These are phyloP conservation scores for Chaetomiaceae sp. DNA, from an alignment of 2,329 filamentous ascomycete species.

Conservation along the genomic window DNA sequence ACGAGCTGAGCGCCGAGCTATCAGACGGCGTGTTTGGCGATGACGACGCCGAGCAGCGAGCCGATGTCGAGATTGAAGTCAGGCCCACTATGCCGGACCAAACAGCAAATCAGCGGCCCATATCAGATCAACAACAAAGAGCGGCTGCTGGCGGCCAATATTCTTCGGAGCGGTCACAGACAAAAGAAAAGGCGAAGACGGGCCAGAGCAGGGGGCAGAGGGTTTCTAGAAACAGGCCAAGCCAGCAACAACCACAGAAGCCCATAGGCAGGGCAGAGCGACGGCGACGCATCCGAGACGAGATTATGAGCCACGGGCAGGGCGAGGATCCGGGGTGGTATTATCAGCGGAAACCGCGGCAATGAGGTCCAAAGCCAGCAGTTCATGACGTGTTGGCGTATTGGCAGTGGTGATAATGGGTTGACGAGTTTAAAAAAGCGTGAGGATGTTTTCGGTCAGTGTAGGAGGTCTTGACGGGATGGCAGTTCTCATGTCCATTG, in stretches of 20 bases:
- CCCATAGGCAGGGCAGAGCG: conserved; percentile 48
- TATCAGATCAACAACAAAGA: background rate
- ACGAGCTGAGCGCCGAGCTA: conserved; percentile 39
- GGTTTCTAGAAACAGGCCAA: background rate
- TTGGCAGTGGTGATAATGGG: conserved; percentile 41
- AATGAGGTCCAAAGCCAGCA: too few species aligned
- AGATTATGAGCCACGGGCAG: conserved; percentile 44
- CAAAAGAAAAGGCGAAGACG: background rate
- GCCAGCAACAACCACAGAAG: conserved; percentile 34
- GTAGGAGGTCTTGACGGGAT: background rate
- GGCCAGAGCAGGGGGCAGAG: conserved; percentile 4
- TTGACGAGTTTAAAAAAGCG: background rate
- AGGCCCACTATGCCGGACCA: conserved; percentile 29
- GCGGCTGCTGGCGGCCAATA: too few species aligned
- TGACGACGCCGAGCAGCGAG: conserved; percentile 25
- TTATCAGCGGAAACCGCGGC: conserved; percentile 49
- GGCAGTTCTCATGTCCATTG: too few species aligned
- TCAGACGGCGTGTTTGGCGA: conserved; percentile 41
- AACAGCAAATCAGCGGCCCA: conserved; percentile 2
- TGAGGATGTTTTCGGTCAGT: background rate
- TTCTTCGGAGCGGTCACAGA: too few species aligned
- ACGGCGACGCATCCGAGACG: conserved; percentile 52
- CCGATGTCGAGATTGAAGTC: conserved; percentile 30
- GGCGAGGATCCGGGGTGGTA: conserved; percentile 29
- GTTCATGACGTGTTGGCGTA: too few species aligned